Evolutionary conservation across 495 filamentous ascomycete species (phyloP).

Genomic region (Penicillium antarcticum): DNA sequence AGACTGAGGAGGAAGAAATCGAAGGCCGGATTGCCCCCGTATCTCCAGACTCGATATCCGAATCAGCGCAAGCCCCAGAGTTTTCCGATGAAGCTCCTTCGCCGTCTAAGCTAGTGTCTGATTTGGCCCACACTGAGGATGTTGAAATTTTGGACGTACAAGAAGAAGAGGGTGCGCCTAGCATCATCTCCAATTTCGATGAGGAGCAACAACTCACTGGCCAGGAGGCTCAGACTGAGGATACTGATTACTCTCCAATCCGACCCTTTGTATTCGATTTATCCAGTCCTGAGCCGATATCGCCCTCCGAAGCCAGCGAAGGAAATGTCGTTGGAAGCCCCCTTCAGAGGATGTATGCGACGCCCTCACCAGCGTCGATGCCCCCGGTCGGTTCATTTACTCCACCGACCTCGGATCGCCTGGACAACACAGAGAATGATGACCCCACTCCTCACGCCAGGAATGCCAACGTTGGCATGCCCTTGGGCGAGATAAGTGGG

Average conservation of each 20-base stretch:
- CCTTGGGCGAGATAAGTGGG: slow-evolving; percentile 12
- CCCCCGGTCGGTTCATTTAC: slow-evolving; percentile 9
- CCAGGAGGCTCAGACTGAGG: slow-evolving; percentile 13
- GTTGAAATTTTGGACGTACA: background rate
- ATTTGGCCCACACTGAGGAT: background rate
- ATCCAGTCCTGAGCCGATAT: slow-evolving; percentile 1
- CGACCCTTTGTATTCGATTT: slow-evolving; percentile 5
- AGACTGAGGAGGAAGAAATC: slow-evolving; percentile 2
- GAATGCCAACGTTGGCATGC: slow-evolving; percentile 5
- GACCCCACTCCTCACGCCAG: slow-evolving; percentile 2
- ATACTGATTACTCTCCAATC: slow-evolving; percentile 20
- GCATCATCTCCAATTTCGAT: background rate
- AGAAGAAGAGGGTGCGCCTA: background rate
- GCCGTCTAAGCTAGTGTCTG: background rate
- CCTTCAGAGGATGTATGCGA: slow-evolving; percentile 1
- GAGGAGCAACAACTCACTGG: slow-evolving; percentile 16
- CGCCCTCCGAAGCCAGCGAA: slow-evolving; percentile 18
- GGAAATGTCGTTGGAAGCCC: slow-evolving; percentile 9
- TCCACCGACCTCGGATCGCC: slow-evolving; percentile 16
- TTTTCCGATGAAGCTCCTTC: background rate
- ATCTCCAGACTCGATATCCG: background rate
- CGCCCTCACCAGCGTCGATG: slow-evolving; percentile 15
- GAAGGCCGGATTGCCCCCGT: background rate
- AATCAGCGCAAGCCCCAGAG: background rate
- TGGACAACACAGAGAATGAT: slow-evolving; percentile 32